Evolutionary conservation across 208 protist species (phyloP).

Genomic region (Crithidia acanthocephali): DNA sequence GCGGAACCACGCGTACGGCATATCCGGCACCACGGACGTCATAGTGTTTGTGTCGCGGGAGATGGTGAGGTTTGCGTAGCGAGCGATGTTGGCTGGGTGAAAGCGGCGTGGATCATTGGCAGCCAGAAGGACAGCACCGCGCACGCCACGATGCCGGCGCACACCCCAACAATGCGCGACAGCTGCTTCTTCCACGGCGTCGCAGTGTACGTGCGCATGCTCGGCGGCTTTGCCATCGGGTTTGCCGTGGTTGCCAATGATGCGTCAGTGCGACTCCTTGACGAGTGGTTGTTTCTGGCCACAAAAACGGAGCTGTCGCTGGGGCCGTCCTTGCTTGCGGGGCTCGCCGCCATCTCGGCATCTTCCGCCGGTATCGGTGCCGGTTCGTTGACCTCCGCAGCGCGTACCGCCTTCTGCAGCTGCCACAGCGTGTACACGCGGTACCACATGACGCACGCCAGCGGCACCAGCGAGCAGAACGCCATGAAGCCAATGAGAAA

Average conservation of each 20-base stretch:
- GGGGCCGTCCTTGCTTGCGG: too few relatives aligned
- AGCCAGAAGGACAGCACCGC: conserved; percentile 52
- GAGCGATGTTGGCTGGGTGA: conserved; percentile 31
- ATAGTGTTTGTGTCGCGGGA: not conserved
- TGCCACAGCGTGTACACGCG: conserved; percentile 19
- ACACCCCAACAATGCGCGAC: conserved; percentile 18
- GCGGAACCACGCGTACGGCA: conserved; percentile 48
- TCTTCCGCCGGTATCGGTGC: too few relatives aligned
- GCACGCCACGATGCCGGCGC: conserved; percentile 30
- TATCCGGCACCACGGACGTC: conserved; percentile 50
- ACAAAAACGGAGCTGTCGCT: too few relatives aligned
- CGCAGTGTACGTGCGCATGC: conserved; percentile 12
- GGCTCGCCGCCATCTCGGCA: too few relatives aligned
- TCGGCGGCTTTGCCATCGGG: conserved; percentile 13
- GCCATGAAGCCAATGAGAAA: too few relatives aligned
- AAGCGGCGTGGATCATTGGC: conserved; percentile 49
- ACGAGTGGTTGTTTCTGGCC: too few relatives aligned
- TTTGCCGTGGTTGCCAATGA: not conserved
- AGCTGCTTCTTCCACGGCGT: conserved; percentile 13
- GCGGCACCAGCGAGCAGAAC: conserved; percentile 15
- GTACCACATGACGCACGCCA: conserved; percentile 20
- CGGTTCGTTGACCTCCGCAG: too few relatives aligned
- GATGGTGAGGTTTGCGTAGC: conserved; percentile 20
- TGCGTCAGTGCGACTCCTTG: too few relatives aligned
- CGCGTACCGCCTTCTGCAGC: conserved; percentile 17